phyloP scores from a whole-genome alignment of 148 eudicot species.

The Chenopodium quinoa region DNA sequence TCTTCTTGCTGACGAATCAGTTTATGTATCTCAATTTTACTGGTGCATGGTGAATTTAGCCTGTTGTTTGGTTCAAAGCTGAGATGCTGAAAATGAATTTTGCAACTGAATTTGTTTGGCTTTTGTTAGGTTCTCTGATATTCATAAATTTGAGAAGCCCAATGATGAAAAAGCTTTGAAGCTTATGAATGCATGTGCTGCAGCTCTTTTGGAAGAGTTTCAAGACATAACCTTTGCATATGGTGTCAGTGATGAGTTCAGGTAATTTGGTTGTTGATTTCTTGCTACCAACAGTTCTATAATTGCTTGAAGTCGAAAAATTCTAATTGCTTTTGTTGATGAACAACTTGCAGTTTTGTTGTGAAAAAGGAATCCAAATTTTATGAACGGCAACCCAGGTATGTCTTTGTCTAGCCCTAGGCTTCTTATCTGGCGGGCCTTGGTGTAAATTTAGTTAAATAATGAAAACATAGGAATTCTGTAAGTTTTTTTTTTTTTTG shows the following conservation, averaged over 20 bases:
- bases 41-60: background rate
- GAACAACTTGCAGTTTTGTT: slow-evolving; percentile 53
- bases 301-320: background rate
- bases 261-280: slow-evolving; percentile 33
- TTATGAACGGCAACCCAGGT: slow-evolving; percentile 65
- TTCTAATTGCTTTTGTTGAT: background rate
- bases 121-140: slow-evolving; percentile 78
- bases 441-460: background rate
- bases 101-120: slow-evolving; percentile 28
- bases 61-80: slow-evolving; percentile 22
- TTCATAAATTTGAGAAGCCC: slow-evolving; percentile 92
- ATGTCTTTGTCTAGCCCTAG: slow-evolving; percentile 13
- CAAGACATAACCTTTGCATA: slow-evolving; percentile 66
- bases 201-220: slow-evolving; percentile 68
- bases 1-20: background rate
- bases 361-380: slow-evolving; percentile 56
- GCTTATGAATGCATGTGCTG: slow-evolving; percentile 94
- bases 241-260: slow-evolving; percentile 86
- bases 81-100: slow-evolving; percentile 29
- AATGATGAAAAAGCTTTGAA: slow-evolving; percentile 83
- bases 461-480: background rate
- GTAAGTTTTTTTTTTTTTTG: too few species aligned
- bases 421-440: background rate
- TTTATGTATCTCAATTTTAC: background rate
- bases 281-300: background rate